Conservation (phyloP, 1,284 basidiomycete species). For the Apiotrichum akiyoshidainum region DNA sequence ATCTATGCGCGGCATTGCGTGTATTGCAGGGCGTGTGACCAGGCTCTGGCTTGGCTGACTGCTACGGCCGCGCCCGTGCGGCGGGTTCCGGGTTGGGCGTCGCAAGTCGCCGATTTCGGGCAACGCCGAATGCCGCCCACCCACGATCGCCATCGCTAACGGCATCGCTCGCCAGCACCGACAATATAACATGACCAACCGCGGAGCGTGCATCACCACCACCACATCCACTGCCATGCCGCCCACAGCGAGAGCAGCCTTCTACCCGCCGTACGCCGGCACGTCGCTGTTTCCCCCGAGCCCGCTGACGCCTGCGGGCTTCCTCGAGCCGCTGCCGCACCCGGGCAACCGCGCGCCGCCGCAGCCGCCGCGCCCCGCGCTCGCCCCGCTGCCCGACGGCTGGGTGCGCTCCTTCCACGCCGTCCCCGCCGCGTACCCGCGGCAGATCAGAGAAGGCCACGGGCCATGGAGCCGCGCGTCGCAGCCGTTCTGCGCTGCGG, state of each 20-base stretch:
- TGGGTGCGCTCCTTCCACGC: slow-evolving; percentile 10
- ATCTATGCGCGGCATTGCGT: no score
- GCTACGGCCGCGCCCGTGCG: no score
- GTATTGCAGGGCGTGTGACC: no score
- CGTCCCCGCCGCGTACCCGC: neutral
- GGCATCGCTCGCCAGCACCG: no score
- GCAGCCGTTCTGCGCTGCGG: neutral
- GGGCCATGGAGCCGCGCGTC: slow-evolving; percentile 1
- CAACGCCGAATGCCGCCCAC: no score
- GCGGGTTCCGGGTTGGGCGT: no score
- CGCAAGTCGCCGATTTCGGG: no score
- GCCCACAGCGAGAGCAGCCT: neutral
- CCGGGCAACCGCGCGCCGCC: neutral
- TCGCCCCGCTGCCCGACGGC: slow-evolving; percentile 8
- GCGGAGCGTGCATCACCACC: no score
- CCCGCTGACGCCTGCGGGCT: neutral
- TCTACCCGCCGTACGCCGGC: slow-evolving; percentile 6
- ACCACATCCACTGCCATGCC: neutral
- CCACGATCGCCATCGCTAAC: no score
- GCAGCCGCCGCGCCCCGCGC: slow-evolving; percentile 17
- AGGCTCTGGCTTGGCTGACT: no score
- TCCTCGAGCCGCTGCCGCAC: neutral
- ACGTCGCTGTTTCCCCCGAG: neutral
- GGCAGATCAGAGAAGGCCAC: neutral
- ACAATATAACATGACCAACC: no score